phyloP scores from a whole-genome alignment of 345 rosid species.

The Ricinus communis region DNA sequence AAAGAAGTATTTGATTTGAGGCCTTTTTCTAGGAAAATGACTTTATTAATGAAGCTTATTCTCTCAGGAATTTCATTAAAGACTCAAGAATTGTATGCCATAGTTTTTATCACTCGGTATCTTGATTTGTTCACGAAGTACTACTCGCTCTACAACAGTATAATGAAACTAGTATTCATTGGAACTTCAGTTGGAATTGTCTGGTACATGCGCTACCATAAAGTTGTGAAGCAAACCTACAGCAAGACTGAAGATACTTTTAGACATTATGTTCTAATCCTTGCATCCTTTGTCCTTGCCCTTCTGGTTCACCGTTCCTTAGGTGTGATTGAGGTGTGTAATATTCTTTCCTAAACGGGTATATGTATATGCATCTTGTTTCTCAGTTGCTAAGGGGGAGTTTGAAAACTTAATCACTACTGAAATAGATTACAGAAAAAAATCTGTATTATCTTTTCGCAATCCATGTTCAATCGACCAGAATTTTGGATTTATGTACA shows the following conservation, averaged over 20 bases:
- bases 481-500: not conserved
- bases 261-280: conserved; percentile 54
- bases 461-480: not conserved
- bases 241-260: conserved; percentile 66
- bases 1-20: too few species aligned
- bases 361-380: not conserved
- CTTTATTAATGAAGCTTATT: not conserved
- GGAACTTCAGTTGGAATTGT: conserved; percentile 44
- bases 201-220: conserved; percentile 53
- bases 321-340: conserved; percentile 3
- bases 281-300: conserved; percentile 60
- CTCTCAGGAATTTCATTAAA: conserved; percentile 44
- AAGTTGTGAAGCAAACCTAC: conserved; percentile 42
- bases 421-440: not conserved
- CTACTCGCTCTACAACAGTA: conserved; percentile 42
- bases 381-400: too few species aligned
- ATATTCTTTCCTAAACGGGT: not conserved
- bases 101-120: conserved; percentile 48
- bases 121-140: conserved; percentile 34
- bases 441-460: not conserved
- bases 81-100: conserved; percentile 47
- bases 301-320: conserved; percentile 40
- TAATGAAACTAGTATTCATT: conserved; percentile 42
- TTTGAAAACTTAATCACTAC: not conserved
- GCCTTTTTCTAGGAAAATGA: too few species aligned